Conservation (phyloP, 495 filamentous ascomycete genomes). For the Acidiella bohemica region DNA sequence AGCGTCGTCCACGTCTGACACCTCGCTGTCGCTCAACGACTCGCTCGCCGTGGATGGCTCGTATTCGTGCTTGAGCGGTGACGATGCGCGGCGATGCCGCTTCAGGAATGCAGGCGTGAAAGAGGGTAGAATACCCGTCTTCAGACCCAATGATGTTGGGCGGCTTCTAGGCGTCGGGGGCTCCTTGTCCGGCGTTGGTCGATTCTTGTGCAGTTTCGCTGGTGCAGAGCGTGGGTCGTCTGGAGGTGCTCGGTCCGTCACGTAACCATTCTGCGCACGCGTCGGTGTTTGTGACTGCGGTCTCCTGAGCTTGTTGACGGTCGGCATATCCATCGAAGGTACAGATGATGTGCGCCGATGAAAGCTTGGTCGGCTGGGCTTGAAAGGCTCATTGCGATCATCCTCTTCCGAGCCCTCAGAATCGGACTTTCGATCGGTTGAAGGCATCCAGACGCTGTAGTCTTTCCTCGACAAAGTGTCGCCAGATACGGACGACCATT, state of each 20-base stretch:
- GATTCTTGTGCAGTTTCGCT: slow-evolving; percentile 26
- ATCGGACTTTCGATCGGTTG: slow-evolving; percentile 20
- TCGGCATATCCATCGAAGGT: slow-evolving; percentile 43
- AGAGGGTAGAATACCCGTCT: slow-evolving; percentile 27
- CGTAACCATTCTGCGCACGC: slow-evolving; percentile 20
- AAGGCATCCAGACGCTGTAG: slow-evolving; percentile 31
- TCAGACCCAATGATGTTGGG: slow-evolving; percentile 29
- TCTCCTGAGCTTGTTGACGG: slow-evolving; percentile 44
- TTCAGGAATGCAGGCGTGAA: slow-evolving; percentile 27
- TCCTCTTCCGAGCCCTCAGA: slow-evolving; percentile 22
- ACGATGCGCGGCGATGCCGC: slow-evolving; percentile 58
- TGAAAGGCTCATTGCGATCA: slow-evolving; percentile 11
- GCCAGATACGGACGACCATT: slow-evolving; percentile 3
- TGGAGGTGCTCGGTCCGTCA: slow-evolving; percentile 6
- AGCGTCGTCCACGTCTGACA: slow-evolving; percentile 22
- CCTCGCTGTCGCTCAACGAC: slow-evolving; percentile 34
- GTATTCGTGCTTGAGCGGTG: slow-evolving; percentile 95
- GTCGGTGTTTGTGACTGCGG: slow-evolving; percentile 21
- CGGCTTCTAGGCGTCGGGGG: slow-evolving; percentile 14
- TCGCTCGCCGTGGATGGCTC: slow-evolving; percentile 71
- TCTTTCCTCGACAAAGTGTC: slow-evolving; percentile 15
- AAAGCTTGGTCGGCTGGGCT: slow-evolving; percentile 13
- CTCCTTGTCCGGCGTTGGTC: slow-evolving; percentile 5
- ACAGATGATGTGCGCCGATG: slow-evolving; percentile 44
- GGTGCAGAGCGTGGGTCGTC: slow-evolving; percentile 24